These are phyloP conservation scores for Xylaria sp. DNA, from an alignment of 2,329 filamentous ascomycete genomes.

Conservation along the genomic window DNA sequence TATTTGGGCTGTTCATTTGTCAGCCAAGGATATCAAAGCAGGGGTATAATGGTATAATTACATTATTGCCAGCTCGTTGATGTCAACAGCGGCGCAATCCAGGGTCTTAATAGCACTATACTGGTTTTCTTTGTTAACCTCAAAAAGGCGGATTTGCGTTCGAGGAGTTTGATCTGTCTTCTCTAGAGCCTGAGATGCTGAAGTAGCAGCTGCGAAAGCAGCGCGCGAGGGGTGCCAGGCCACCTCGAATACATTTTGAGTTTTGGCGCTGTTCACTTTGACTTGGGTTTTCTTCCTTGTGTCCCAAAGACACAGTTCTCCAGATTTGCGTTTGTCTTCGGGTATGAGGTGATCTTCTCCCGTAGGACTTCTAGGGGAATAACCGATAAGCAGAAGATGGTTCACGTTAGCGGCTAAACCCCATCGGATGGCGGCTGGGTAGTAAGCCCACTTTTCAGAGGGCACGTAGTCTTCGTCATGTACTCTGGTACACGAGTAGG, in stretches of 20 bases:
- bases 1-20: conserved; percentile 60
- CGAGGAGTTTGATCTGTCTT: conserved; percentile 57
- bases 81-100: conserved; percentile 69
- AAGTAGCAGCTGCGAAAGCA: conserved; percentile 68
- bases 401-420: conserved; percentile 57
- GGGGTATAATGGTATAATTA: conserved; percentile 43
- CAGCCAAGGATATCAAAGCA: background rate
- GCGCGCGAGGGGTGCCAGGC: conserved; percentile 68
- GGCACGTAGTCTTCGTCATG: conserved; percentile 50
- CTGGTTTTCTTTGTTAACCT: conserved; percentile 46
- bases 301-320: conserved; percentile 71
- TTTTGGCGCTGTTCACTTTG: conserved; percentile 61
- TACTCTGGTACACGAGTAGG: conserved; percentile 49
- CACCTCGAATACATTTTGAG: conserved; percentile 72
- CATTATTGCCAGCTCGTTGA: conserved; percentile 69
- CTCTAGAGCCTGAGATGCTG: conserved; percentile 58
- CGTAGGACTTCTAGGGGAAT: conserved; percentile 67
- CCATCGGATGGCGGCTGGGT: conserved; percentile 72
- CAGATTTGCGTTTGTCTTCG: conserved; percentile 65
- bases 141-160: conserved; percentile 70
- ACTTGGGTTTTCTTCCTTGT: conserved; percentile 57
- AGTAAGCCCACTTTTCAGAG: conserved; percentile 69
- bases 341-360: conserved; percentile 69
- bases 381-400: conserved; percentile 69
- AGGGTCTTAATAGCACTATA: conserved; percentile 64